Evolutionary conservation across 345 rosid genomes (phyloP).

Genomic region (Carallia pectinifolia): DNA sequence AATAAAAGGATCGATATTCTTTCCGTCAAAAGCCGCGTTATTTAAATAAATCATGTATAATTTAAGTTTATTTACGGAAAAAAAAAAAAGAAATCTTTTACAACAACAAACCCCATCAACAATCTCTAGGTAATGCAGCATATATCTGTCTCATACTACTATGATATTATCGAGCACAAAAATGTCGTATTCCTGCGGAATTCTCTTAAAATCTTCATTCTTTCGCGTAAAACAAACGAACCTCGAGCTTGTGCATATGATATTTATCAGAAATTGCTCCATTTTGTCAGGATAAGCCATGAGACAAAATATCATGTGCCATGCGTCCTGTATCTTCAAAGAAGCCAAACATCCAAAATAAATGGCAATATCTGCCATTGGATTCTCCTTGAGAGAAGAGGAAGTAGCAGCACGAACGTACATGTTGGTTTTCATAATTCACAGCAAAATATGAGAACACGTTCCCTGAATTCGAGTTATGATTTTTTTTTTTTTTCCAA

Average conservation of each 20-base stretch:
- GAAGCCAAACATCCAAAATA: conserved; percentile 4
- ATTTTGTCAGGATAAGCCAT: not conserved
- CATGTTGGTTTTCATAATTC: not conserved
- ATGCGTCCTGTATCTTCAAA: not conserved
- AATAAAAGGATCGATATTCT: too few species aligned
- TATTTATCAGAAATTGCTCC: not conserved
- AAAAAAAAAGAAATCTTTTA: too few species aligned
- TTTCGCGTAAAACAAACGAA: too few species aligned
- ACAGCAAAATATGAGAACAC: not conserved
- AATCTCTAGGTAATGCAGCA: too few species aligned
- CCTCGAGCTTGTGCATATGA: not conserved
- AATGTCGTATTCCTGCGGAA: too few species aligned
- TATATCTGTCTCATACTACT: too few species aligned
- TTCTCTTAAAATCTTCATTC: too few species aligned
- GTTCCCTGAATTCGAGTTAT: not conserved
- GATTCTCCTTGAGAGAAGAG: conserved; percentile 30
- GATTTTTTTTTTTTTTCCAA: not conserved
- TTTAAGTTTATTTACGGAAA: too few species aligned
- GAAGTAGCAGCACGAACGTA: not conserved
- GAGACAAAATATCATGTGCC: conserved; percentile 27
- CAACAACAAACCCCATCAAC: too few species aligned
- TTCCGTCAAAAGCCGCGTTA: too few species aligned
- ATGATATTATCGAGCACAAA: too few species aligned
- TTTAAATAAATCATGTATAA: too few species aligned
- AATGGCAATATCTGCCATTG: conserved; percentile 21